phyloP scores from a whole-genome alignment of 2,329 filamentous ascomycete species.

The Pseudofabraea citricarpa region DNA sequence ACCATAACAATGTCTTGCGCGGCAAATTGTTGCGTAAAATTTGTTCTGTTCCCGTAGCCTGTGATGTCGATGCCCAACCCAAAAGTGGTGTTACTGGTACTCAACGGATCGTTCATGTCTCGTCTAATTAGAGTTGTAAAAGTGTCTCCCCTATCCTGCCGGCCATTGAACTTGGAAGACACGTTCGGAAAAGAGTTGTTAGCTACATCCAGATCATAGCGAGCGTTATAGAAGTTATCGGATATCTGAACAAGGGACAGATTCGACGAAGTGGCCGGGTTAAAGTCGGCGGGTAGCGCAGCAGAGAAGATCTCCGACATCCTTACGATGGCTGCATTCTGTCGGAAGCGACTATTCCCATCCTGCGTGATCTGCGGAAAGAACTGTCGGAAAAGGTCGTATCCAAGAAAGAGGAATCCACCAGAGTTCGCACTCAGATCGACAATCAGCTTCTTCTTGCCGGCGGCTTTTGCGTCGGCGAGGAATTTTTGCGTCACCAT shows the following conservation, averaged over 20 bases:
- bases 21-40: conserved; percentile 27
- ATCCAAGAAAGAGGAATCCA: conserved; percentile 35
- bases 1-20: conserved; percentile 36
- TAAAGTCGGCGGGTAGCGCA: conserved; percentile 8
- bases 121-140: conserved; percentile 5
- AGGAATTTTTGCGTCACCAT: conserved; percentile 32
- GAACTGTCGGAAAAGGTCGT: conserved; percentile 39
- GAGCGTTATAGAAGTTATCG: conserved; percentile 5
- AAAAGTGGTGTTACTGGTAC: conserved; percentile 5
- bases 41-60: conserved; percentile 18
- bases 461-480: conserved; percentile 32
- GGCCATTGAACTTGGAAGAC: conserved; percentile 7
- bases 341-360: conserved; percentile 7
- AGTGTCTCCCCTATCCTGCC: conserved; percentile 5
- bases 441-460: conserved; percentile 53
- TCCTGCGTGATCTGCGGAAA: conserved; percentile 16
- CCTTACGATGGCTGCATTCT: conserved; percentile 5
- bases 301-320: background rate
- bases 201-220: conserved; percentile 5
- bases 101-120: conserved; percentile 7
- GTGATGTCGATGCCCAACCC: conserved; percentile 19
- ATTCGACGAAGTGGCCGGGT: conserved; percentile 11
- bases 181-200: conserved; percentile 6
- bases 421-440: conserved; percentile 56
- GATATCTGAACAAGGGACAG: conserved; percentile 6